Evolutionary conservation across 768 basidiomycete genomes (phyloP), one percentile per base, ranked within the genome.

Genomic region (Podaxis rugospora): DNA sequence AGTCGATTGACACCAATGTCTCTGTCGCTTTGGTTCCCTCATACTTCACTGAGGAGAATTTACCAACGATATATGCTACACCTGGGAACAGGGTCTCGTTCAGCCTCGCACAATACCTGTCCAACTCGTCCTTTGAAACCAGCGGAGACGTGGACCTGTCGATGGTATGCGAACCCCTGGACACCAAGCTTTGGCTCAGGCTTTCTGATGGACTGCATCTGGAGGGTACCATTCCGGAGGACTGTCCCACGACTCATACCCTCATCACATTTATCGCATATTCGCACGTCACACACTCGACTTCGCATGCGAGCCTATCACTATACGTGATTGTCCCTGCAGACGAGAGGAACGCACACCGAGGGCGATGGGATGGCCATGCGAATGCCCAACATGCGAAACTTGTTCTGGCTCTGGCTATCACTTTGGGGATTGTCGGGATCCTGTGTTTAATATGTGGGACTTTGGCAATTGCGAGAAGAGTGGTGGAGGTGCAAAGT

Each of bases 11-110:
- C 18, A 85, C 88, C 18, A 85, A 79, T 63, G 76, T 95, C 36
- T 76, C 83, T 1, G 67, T 98, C 63, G 82, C 82, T 27, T 70
- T 92, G 21, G 84, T 88, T 7, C 81, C 88, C 3, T 89, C 92
- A 3, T 90, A 84, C 70, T 96, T 97, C 75, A 75, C 81, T 10
- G 63, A 75, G 21, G 75, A 83, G 21, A 72, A 75, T 35, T 73
- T 93, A 47, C 83, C 89, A 16, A 77, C 85, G 21, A 73, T 89
- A 52, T 74, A 82, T 51, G 80, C 78, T 40, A 75, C 78, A 25
- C 83, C 82, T 13, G 84, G 83, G 7, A 71, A 80, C 52, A 46
- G 70, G 2, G 73, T 92, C 47, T 66, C 75, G 5, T 87, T 90
- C 66, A 71, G 79, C 64, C 75, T 95, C 39, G 66, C 70, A 1